phyloP scores from a whole-genome alignment of 345 rosid genomes.

The Eucalyptus marginata region DNA sequence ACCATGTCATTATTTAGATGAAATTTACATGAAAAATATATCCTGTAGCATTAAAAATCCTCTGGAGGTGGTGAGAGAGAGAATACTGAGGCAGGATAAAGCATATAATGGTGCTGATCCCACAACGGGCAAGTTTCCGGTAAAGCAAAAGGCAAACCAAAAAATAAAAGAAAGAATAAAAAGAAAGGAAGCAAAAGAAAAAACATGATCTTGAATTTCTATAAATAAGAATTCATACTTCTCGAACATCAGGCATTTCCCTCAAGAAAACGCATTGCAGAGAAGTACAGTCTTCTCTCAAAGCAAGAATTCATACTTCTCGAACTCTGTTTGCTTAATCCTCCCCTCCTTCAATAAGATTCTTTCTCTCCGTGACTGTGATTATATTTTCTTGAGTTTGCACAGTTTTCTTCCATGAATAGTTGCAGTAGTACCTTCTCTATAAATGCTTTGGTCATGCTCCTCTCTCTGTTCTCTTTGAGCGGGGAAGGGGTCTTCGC shows the following conservation, averaged over 20 bases:
- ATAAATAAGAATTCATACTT: neutral
- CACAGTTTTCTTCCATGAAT: neutral
- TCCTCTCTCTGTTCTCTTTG: constrained; percentile 6
- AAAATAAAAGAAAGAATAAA: neutral
- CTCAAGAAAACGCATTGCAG: neutral
- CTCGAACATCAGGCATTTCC: neutral
- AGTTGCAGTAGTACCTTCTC: neutral
- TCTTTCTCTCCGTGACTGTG: neutral
- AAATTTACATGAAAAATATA: neutral
- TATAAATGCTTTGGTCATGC: neutral
- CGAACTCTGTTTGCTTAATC: neutral
- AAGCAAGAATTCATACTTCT: neutral
- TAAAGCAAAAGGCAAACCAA: neutral
- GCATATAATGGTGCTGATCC: neutral
- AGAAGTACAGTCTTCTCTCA: constrained; percentile 8
- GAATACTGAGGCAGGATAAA: neutral
- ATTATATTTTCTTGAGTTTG: neutral
- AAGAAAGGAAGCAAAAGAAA: neutral
- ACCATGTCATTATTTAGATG: neutral
- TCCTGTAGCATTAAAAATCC: neutral
- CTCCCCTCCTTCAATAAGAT: neutral
- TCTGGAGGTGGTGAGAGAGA: neutral
- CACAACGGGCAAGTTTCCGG: neutral
- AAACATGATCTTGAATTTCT: neutral
- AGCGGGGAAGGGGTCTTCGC: constrained; percentile 8